Evolutionary conservation across 169 alveolate genomes (phyloP).

Genomic region (Cryptosporidium bovis): DNA sequence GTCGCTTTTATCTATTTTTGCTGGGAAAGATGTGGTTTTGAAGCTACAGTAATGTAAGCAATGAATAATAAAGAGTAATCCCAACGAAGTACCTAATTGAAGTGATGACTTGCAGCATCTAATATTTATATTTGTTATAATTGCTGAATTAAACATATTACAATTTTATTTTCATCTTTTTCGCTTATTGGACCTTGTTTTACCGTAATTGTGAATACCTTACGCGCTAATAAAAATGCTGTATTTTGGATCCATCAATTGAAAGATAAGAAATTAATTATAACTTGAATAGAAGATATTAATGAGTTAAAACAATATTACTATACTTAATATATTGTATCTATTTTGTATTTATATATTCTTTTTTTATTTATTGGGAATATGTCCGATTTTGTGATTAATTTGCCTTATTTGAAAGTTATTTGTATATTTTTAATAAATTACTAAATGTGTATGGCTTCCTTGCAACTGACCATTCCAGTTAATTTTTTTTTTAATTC

Average conservation of each 20-base stretch:
- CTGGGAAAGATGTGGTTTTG: conserved; percentile 12
- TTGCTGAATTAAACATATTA: not conserved
- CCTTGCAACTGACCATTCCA: no score
- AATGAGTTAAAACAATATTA: no score
- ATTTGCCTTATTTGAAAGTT: no score
- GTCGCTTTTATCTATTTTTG: not conserved
- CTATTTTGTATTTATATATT: no score
- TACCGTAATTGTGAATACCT: not conserved
- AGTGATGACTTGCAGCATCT: not conserved
- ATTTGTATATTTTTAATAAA: no score
- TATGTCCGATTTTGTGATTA: no score
- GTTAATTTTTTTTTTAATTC: not conserved
- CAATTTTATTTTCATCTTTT: not conserved
- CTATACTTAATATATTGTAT: no score
- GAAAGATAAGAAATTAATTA: not conserved
- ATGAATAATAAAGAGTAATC: conserved; percentile 20
- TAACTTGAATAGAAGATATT: no score
- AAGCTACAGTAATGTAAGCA: not conserved
- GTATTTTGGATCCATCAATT: not conserved
- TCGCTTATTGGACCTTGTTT: not conserved
- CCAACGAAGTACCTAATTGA: conserved; percentile 27
- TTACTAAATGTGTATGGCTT: no score
- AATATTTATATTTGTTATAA: not conserved
- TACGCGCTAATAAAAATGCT: not conserved
- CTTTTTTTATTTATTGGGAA: no score